Evolutionary conservation across 106 monocot species (phyloP), one percentile per base, ranked within the genome.

Genomic region (Acorus calamus): DNA sequence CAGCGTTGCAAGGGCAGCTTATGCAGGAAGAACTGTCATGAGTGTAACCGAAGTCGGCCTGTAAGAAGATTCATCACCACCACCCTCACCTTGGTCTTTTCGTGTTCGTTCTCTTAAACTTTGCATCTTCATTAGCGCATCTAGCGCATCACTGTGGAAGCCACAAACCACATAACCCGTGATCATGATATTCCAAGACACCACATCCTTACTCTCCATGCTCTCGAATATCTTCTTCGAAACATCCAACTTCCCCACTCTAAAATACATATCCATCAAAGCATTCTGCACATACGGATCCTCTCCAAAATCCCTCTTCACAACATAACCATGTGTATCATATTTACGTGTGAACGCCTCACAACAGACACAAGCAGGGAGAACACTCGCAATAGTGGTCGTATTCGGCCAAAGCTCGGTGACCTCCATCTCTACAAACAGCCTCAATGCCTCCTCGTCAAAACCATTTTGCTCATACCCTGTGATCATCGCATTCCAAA

Each of bases 401-500:
- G 86, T 77, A 67, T 89, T 89, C 46, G 94, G 94, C 11, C n/a
- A 42, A 46, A 87, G 77, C 2, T 67, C 86, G 3, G 77, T 75
- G 59, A 50, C 64, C 50, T 82, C 84, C 94, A 94, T 90, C 47
- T 82, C 66, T 14, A 84, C 56, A 64, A 94, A 94, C 28, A 87
- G 76, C 44, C 59, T 42, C 11, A 90, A 11, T 3, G 94, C 86
- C 14, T 87, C 90, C 11, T 80, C 68, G 12, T 87, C 82, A 8
- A 82, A 42, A 11, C 70, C 90, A 72, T 82, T 82, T 47, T 87
- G 84, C 3, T 74, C 70, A 62, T 83, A 90, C 14, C 94, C 94
- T 2, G 84, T 73, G 55, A 96, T 84, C 90, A 96, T 87, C 13
- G 94, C 94, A 67, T 96, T 96, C 90, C 94, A 96, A 12, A 90